phyloP scores from a whole-genome alignment of 2,329 filamentous ascomycete species.

The Aureobasidium subglaciale region DNA sequence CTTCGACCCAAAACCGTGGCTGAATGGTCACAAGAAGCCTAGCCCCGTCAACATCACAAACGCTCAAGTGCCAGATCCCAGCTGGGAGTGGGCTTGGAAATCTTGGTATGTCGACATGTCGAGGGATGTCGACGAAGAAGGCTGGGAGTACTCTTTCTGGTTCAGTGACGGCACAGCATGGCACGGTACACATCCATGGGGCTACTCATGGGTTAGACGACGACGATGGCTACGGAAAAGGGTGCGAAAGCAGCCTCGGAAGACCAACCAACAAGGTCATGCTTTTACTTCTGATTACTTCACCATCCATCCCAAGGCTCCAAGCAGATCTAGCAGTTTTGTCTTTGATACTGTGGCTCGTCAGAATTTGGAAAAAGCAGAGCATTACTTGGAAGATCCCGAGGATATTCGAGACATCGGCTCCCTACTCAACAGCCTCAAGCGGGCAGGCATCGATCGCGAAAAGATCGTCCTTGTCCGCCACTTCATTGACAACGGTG shows the following conservation, averaged over 20 bases:
- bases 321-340: constrained; percentile 20
- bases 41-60: constrained; percentile 68
- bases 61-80: constrained; percentile 87
- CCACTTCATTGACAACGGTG: constrained; percentile 71
- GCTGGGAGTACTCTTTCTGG: constrained; percentile 93
- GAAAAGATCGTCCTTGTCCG: constrained; percentile 83
- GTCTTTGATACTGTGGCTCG: not conserved
- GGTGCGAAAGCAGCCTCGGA: constrained; percentile 49
- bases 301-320: constrained; percentile 48
- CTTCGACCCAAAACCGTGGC: constrained; percentile 82
- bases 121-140: constrained; percentile 77
- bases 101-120: constrained; percentile 70
- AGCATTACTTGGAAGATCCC: constrained; percentile 38
- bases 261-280: constrained; percentile 47
- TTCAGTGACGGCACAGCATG: constrained; percentile 58
- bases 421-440: constrained; percentile 62
- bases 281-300: constrained; percentile 74
- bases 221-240: constrained; percentile 82
- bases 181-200: constrained; percentile 86
- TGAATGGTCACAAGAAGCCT: constrained; percentile 51
- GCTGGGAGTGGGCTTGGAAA: constrained; percentile 83
- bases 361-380: constrained; percentile 26
- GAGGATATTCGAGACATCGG: constrained; percentile 59
- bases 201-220: constrained; percentile 87
- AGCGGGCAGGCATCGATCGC: constrained; percentile 69